These are phyloP conservation scores for Drosera capensis DNA, from an alignment of 148 eudicot species.

Conservation along the genomic window DNA sequence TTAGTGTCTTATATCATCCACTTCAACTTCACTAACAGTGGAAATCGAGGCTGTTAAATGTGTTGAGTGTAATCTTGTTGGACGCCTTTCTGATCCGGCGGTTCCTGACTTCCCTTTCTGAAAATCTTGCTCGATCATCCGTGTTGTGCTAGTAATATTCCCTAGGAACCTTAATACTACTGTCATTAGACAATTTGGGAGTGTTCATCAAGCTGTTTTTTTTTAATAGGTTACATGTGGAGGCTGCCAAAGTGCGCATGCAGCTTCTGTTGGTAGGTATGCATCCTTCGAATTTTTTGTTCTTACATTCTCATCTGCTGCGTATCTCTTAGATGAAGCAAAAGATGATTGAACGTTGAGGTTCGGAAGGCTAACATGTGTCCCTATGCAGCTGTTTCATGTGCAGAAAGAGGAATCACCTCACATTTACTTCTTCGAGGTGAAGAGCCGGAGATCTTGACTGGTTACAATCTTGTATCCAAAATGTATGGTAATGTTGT, in stretches of 20 bases:
- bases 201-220: too few relatives aligned
- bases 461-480: conserved; percentile 74
- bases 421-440: conserved; percentile 91
- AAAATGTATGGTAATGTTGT: conserved; percentile 53
- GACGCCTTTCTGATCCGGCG: too few relatives aligned
- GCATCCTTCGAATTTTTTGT: conserved; percentile 1
- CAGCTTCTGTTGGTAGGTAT: conserved; percentile 87
- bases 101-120: too few relatives aligned
- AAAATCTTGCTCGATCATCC: too few relatives aligned
- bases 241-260: conserved; percentile 98
- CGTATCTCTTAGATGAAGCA: neutral
- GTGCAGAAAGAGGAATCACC: conserved; percentile 77
- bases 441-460: conserved; percentile 67
- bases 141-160: neutral
- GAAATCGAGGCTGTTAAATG: too few relatives aligned
- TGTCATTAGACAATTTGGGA: conserved; percentile 17
- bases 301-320: neutral
- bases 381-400: conserved; percentile 64
- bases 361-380: conserved; percentile 3
- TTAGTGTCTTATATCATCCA: too few relatives aligned
- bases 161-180: neutral
- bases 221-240: conserved; percentile 90
- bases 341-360: neutral
- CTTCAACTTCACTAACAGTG: too few relatives aligned
- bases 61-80: too few relatives aligned